Evolutionary conservation across 495 filamentous ascomycete genomes (phyloP), one percentile per base, ranked within the genome.

Genomic region (Penicillium macrosclerotiorum): DNA sequence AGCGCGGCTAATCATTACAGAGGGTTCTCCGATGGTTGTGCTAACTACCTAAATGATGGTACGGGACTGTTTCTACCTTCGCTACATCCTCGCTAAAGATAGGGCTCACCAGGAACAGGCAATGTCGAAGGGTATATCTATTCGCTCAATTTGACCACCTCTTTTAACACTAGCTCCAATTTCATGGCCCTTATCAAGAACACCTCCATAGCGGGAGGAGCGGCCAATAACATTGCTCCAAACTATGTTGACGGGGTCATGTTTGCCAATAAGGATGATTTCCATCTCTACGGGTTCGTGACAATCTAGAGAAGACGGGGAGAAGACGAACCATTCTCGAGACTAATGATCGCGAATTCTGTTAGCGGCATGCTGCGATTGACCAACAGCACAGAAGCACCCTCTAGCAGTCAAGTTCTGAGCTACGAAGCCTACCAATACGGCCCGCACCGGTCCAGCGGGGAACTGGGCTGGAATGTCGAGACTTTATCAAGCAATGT

Each of bases 211-310:
- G 66, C 63, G 3, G 72, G 70, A 13, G 67, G 59, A 1, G 62
- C 59, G 9, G 68, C 68, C 13, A 81, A 71, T 46, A 82, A 82
- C 47, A 48, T 82, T 46, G 80, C 73, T 1, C 81, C 79, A 0
- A 77, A 78, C 46, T 83, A 80, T 45, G 33, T 67, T 4, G 80
- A 86, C 43, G 85, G 85, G 8, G 76, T 72, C 7, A 78, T 89
- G 69, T 74, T 89, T 16, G 77, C 74, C 17, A 89, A 87, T 47
- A 63, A 87, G 26, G 61, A 78, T 29, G 73, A 83, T 48, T 79
- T 82, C 45, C 79, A 59, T 41, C 54, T 70, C 12, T 72, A 69
- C 38, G 67, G 64, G 66, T 67, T 4, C 3, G 46, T 29, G n/a
- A n/a, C 19, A 26, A n/a, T 29, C 13, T 14, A 9, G 9, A 7